These are phyloP conservation scores for Lumnitzera littorea DNA, from an alignment of 345 rosid genomes.

Conservation along the genomic window DNA sequence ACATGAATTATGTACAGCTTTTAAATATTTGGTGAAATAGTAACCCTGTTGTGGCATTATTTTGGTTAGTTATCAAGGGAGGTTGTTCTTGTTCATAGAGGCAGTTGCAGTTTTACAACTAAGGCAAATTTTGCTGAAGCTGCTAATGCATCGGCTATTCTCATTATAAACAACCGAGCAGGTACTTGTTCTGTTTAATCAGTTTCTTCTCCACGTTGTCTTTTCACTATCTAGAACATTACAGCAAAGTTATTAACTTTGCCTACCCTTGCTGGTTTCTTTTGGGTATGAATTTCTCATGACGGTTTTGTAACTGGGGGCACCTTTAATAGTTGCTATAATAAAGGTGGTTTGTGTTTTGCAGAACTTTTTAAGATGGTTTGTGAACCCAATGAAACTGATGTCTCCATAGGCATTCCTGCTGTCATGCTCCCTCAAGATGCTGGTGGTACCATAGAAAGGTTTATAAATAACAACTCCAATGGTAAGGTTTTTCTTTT, in stretches of 20 bases:
- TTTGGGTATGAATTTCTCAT: neutral
- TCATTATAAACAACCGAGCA: slow-evolving; percentile 60
- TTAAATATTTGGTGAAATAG: too few species aligned
- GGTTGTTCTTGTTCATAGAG: slow-evolving; percentile 71
- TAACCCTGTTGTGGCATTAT: too few species aligned
- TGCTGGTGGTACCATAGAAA: slow-evolving; percentile 65
- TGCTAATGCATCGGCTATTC: slow-evolving; percentile 74
- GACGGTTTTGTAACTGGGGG: too few species aligned
- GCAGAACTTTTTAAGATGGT: slow-evolving; percentile 98
- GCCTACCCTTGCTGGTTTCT: neutral
- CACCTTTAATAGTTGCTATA: neutral
- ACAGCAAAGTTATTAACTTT: neutral
- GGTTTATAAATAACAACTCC: slow-evolving; percentile 19
- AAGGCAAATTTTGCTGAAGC: slow-evolving; percentile 64
- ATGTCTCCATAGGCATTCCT: slow-evolving; percentile 59
- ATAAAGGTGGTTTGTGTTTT: slow-evolving; percentile 13
- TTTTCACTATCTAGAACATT: too few species aligned
- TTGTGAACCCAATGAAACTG: slow-evolving; percentile 64
- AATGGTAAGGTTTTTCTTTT: slow-evolving; percentile 31
- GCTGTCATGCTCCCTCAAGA: slow-evolving; percentile 95
- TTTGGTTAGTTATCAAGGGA: slow-evolving; percentile 13
- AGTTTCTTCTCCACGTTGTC: too few species aligned
- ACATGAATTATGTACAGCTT: too few species aligned
- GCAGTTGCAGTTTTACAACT: slow-evolving; percentile 76
- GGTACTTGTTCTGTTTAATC: slow-evolving; percentile 27